Evolutionary conservation across 495 filamentous ascomycete genomes (phyloP).

Genomic region (Xylaria flabelliformis): DNA sequence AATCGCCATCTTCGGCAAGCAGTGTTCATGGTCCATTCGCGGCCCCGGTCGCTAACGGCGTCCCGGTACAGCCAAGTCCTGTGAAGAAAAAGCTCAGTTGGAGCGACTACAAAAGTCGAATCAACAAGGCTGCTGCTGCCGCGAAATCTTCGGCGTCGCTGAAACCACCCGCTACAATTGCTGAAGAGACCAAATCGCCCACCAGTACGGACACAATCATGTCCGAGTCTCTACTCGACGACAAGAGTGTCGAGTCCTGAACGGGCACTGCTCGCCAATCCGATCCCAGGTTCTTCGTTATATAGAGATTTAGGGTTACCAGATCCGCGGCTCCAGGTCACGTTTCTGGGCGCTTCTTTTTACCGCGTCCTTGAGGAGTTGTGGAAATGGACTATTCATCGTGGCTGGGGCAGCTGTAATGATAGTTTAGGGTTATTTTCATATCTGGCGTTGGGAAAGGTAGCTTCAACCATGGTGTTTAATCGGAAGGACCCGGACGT

Average conservation of each 20-base stretch:
- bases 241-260: conserved; percentile 40
- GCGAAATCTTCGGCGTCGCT: conserved; percentile 42
- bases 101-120: conserved; percentile 71
- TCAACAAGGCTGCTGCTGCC: conserved; percentile 52
- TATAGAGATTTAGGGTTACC: conserved; percentile 1
- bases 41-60: conserved; percentile 50
- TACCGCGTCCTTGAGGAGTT: conserved; percentile 22
- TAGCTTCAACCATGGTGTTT: conserved; percentile 16
- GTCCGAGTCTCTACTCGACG: conserved; percentile 41
- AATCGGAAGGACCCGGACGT: conserved; percentile 13
- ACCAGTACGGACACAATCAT: conserved; percentile 37
- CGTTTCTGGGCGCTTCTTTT: neutral
- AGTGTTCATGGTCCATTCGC: conserved; percentile 50
- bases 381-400: conserved; percentile 12
- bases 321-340: conserved; percentile 10
- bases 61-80: conserved; percentile 62
- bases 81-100: conserved; percentile 74
- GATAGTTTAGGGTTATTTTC: conserved; percentile 9
- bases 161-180: conserved; percentile 43
- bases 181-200: conserved; percentile 53
- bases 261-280: neutral
- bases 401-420: conserved; percentile 2
- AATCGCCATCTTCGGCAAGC: conserved; percentile 58
- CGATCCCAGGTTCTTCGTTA: neutral
- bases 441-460: conserved; percentile 25